Evolutionary conservation across 2,329 filamentous ascomycete species (phyloP).

Genomic region (Metarhizium brunneum): DNA sequence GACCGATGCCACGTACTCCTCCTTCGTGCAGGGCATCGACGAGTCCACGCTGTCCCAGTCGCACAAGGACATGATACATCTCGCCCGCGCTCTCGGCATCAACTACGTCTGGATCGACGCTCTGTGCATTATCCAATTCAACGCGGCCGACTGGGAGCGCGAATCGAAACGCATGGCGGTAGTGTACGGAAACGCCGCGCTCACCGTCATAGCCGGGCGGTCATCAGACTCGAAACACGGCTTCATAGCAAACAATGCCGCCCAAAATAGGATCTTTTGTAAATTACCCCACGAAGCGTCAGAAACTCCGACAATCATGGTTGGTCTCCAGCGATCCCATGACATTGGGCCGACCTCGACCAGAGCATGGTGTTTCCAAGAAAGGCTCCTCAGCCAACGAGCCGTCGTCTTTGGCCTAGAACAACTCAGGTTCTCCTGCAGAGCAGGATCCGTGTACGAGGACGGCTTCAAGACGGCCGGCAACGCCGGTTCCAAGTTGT

Average conservation of each 20-base stretch:
- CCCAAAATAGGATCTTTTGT: neutral
- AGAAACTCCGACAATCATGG: neutral
- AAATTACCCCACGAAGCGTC: neutral
- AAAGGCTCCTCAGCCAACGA: neutral
- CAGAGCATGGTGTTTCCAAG: neutral
- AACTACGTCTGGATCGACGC: constrained; percentile 14
- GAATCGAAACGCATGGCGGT: constrained; percentile 8
- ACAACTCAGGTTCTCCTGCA: neutral
- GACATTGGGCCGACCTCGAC: neutral
- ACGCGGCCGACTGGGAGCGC: constrained; percentile 13
- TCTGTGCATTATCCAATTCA: constrained; percentile 16
- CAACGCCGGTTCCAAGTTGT: neutral
- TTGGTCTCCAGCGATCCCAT: neutral
- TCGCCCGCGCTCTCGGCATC: neutral
- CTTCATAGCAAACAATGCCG: neutral
- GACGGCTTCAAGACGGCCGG: neutral
- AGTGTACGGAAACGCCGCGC: constrained; percentile 1
- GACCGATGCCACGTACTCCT: neutral
- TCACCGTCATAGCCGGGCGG: neutral
- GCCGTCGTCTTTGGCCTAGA: neutral
- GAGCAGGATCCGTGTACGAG: neutral
- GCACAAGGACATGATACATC: neutral
- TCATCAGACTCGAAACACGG: neutral
- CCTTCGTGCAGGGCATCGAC: neutral
- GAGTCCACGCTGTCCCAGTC: neutral